A percentile compares a stretch with the other conserved stretches of the same genome.
phyloP scores from a whole-genome alignment of 2,329 filamentous ascomycete species.

The Aspergillus tubingensis region DNA sequence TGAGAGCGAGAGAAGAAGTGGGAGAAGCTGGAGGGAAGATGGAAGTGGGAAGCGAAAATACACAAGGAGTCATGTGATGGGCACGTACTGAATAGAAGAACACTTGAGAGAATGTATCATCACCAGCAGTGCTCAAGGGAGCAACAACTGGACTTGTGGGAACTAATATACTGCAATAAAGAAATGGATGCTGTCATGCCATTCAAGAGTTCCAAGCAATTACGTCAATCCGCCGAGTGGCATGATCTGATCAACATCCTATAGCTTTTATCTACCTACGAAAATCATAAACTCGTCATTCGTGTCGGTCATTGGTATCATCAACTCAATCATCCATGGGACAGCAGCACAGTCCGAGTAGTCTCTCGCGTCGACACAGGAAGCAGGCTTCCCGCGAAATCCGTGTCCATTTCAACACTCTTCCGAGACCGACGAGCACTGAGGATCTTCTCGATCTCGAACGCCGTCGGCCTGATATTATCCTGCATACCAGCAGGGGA shows the following conservation, averaged over 20 bases:
- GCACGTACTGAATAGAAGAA: neutral
- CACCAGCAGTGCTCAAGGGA: too few relatives aligned
- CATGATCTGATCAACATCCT: neutral
- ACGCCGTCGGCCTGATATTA: slow-evolving; percentile 11
- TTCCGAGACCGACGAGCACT: slow-evolving; percentile 26
- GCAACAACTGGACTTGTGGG: too few relatives aligned
- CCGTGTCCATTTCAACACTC: slow-evolving; percentile 29
- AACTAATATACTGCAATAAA: too few relatives aligned
- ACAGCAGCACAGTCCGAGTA: slow-evolving; percentile 5
- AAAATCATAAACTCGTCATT: neutral
- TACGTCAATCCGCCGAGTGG: neutral
- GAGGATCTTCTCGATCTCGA: slow-evolving; percentile 31
- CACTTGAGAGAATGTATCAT: too few relatives aligned
- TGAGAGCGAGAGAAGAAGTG: neutral
- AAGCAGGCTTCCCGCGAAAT: slow-evolving; percentile 28
- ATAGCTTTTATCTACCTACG: neutral
- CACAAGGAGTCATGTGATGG: neutral
- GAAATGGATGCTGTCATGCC: too few relatives aligned
- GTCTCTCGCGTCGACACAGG: slow-evolving; percentile 31
- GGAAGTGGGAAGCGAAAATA: neutral
- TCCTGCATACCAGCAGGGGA: neutral
- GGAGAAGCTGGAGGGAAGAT: neutral
- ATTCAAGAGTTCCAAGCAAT: neutral
- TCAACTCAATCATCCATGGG: neutral
- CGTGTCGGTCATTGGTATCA: neutral